Evolutionary conservation across 208 protist species (phyloP).

Genomic region (Trypanosoma cruzi): DNA sequence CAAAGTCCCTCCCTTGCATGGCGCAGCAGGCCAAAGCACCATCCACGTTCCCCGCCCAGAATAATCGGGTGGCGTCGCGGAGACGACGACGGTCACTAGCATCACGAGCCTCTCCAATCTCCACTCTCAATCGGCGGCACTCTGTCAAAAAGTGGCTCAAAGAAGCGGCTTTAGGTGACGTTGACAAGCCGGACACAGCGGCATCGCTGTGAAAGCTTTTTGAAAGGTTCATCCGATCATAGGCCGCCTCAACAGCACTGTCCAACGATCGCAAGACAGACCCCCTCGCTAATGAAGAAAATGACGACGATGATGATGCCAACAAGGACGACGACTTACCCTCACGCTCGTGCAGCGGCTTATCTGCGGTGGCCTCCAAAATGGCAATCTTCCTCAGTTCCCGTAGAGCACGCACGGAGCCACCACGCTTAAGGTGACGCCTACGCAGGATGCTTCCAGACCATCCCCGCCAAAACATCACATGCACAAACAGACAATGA

Average conservation of each 20-base stretch:
- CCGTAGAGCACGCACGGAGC: slow-evolving; percentile 1
- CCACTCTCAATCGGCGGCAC: slow-evolving; percentile 50
- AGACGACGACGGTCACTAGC: slow-evolving; percentile 33
- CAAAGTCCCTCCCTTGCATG: slow-evolving; percentile 58
- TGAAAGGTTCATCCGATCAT: not conserved
- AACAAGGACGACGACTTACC: slow-evolving; percentile 34
- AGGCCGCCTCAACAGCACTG: slow-evolving; percentile 13
- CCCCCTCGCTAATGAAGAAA: slow-evolving; percentile 28
- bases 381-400: slow-evolving; percentile 27
- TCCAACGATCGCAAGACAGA: slow-evolving; percentile 20
- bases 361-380: slow-evolving; percentile 23
- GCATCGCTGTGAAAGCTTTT: not conserved
- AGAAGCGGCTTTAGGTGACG: slow-evolving; percentile 21
- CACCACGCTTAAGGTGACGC: slow-evolving; percentile 8
- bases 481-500: not conserved
- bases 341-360: slow-evolving; percentile 15
- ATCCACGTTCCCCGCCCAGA: slow-evolving; percentile 61
- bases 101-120: slow-evolving; percentile 37
- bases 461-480: slow-evolving; percentile 21
- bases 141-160: slow-evolving; percentile 64
- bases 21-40: slow-evolving; percentile 62
- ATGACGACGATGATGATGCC: slow-evolving; percentile 35
- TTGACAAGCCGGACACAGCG: not conserved
- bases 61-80: slow-evolving; percentile 42
- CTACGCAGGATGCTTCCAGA: slow-evolving; percentile 11